phyloP scores from a whole-genome alignment of 2,329 filamentous ascomycete genomes.

The Aspergillus niger region DNA sequence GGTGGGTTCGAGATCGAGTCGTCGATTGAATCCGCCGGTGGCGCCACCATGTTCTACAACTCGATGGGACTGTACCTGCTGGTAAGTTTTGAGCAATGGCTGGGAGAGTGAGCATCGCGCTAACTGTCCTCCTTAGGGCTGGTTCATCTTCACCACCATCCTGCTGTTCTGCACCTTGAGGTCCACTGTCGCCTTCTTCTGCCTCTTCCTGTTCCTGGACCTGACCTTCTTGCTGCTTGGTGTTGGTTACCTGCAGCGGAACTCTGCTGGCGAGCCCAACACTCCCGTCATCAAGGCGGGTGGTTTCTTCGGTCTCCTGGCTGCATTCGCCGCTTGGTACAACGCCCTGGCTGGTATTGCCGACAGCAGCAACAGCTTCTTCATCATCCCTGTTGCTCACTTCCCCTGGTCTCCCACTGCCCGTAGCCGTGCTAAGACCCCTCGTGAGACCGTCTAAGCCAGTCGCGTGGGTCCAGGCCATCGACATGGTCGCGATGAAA shows the following conservation, averaged over 20 bases:
- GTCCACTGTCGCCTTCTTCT: constrained; percentile 76
- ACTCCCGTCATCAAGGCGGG: constrained; percentile 66
- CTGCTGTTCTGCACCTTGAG: constrained; percentile 72
- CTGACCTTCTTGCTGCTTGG: constrained; percentile 73
- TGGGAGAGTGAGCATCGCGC: neutral
- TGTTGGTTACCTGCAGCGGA: constrained; percentile 62
- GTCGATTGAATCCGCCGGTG: constrained; percentile 34
- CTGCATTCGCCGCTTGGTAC: constrained; percentile 84
- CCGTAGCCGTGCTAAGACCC: constrained; percentile 60
- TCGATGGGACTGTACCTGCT: constrained; percentile 74
- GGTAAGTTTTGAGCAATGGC: constrained; percentile 38
- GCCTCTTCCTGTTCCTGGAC: constrained; percentile 76
- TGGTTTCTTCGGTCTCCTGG: constrained; percentile 76
- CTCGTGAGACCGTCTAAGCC: constrained; percentile 44
- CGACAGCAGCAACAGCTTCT: constrained; percentile 75
- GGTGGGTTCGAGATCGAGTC: constrained; percentile 63
- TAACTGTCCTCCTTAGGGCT: constrained; percentile 52
- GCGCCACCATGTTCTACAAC: constrained; percentile 54
- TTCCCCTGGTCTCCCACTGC: constrained; percentile 91
- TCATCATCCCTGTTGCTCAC: constrained; percentile 87
- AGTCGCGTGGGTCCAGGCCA: neutral
- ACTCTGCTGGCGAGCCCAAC: constrained; percentile 44
- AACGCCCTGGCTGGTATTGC: constrained; percentile 81
- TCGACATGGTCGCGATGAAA: neutral
- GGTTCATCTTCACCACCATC: constrained; percentile 83